Evolutionary conservation across 805 yeast species (phyloP), one percentile per base, ranked within the genome.

Genomic region (Wickerhamiella spandovensis): DNA sequence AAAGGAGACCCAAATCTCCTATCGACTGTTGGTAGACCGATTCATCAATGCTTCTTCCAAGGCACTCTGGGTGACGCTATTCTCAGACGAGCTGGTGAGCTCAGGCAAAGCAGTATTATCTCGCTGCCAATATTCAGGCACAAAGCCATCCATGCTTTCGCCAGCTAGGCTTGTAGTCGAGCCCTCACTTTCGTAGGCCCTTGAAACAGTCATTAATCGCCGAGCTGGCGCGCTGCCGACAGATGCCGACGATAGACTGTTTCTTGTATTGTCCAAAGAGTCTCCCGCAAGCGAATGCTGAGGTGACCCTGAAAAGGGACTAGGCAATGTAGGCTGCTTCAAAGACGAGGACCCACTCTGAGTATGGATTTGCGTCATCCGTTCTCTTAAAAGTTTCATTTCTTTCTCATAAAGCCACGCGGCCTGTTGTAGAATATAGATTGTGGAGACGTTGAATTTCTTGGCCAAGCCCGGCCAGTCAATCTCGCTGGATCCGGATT

Each of bases 361-460:
- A 17, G 39, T 35, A 17, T 15, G 46, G 22, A 58, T 56, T 21
- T 51, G 55, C 39, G 56, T 52, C 67, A 69, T 67, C 32, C 63
- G 61, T 6, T 59, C 61, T 22, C 65, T 57, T 18, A 68, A 60
- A 35, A 60, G 60, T 37, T 62, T 60, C 44, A 69, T 58, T 52
- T 69, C 71, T 44, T 63, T 66, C 51, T 67, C 70, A 48, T 69
- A 69, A 2, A 69, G 59, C 72, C 72, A 67, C 2, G 69, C 68
- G 1, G 71, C 70, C 51, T 69, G 72, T 55, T 69, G 72, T 12
- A 68, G 58, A 13, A 68, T 57, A 49, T 64, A 68, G 21, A 66
- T 61, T 5, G 60, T 58, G 12, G 68, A 56, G 2, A 70, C 74
- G 15, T 64, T 58, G 51, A 72, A 66, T 28, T 61, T 58, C 18